Base-by-base conservation (phyloP, 345 rosid species). In the Eucalyptus camaldulensis region DNA sequence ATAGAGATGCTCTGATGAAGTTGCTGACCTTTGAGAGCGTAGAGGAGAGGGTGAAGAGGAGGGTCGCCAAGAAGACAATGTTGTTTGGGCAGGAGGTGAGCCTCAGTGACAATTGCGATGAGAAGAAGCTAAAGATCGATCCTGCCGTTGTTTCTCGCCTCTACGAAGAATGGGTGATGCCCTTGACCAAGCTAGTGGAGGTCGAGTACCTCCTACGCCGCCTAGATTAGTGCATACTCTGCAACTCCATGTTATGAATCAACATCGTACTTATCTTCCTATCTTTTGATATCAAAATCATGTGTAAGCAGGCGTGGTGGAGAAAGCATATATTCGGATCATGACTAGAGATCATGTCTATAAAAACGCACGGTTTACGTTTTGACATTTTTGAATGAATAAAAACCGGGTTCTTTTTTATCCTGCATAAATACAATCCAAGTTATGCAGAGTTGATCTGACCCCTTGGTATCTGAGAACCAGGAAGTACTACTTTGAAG, bases 121-220 rank as follows among this genome's bases (percentile, higher is more conserved):
- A 86, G 54, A 89, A 85, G 24, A 92, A 91, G 37, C 92, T 83
- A 91, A 97, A 96, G 91, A 93, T 97, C 8, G 95, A 95, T 93
- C 99, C 98, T 16, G 89, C 92, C 6, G 12, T 94, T 8, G 96
- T 93, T 24, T 94, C 95, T 40, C 96, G 93, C 44, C 96, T 97
- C 27, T 97, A 95, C 60, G 95, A 90, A 6, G 96, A 96, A 29
- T 96, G 99, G 99, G 93, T 96, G 19, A 97, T 97, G 87, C 99
- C 99, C 80, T 92, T 96, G 40, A 97, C 99, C 54, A 97, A 96
- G 90, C 89, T 21, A 4, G 99, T 97, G 53, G 92, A 97, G 90
- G 94, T 97, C 49, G 95, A 96, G 90, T 97, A 97, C 92, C 98
- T 96, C 72, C 96, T 96, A 14, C 95, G 93, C 33, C 96, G 99